phyloP scores from a whole-genome alignment of 1,284 basidiomycete species.

The Anthracocystis panici-leucophaei region DNA sequence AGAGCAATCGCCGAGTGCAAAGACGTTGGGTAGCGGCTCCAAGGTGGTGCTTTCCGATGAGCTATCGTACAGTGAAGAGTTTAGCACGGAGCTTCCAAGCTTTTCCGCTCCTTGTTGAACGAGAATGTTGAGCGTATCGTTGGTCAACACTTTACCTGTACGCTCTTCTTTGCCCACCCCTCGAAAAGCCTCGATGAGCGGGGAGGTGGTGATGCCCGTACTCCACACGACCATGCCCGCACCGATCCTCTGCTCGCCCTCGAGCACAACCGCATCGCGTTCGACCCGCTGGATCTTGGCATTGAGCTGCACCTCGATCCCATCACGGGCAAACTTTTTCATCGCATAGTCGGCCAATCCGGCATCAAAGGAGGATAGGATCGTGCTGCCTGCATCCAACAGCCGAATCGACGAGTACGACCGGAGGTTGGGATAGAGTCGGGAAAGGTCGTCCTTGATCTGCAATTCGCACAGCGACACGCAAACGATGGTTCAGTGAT shows the following conservation, averaged over 20 bases:
- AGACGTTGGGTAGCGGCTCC: constrained; percentile 48
- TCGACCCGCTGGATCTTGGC: constrained; percentile 36
- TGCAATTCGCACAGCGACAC: not conserved
- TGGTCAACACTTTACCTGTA: constrained; percentile 75
- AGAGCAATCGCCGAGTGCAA: constrained; percentile 79
- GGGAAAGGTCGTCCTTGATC: constrained; percentile 75
- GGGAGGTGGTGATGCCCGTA: constrained; percentile 84
- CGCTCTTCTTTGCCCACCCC: constrained; percentile 76
- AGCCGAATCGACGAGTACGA: constrained; percentile 35
- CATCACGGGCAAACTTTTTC: constrained; percentile 56
- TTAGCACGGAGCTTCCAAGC: constrained; percentile 5
- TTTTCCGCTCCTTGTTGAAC: not conserved
- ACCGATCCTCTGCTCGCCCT: not conserved
- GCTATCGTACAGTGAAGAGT: not conserved
- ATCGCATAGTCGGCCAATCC: constrained; percentile 59
- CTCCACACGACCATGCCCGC: constrained; percentile 83
- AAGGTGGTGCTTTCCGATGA: not conserved
- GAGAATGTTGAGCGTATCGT: constrained; percentile 36
- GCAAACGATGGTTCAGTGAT: not conserved
- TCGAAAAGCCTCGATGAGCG: constrained; percentile 77
- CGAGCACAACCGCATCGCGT: constrained; percentile 12
- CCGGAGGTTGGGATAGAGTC: constrained; percentile 68
- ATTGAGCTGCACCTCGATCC: constrained; percentile 34
- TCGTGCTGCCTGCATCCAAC: constrained; percentile 58
- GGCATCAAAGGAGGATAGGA: constrained; percentile 65